Percentiles rank a stretch among this genome's conserved stretches.
These are phyloP conservation scores for Tremella yokohamensis DNA, from an alignment of 768 basidiomycete genomes.

Conservation along the genomic window DNA sequence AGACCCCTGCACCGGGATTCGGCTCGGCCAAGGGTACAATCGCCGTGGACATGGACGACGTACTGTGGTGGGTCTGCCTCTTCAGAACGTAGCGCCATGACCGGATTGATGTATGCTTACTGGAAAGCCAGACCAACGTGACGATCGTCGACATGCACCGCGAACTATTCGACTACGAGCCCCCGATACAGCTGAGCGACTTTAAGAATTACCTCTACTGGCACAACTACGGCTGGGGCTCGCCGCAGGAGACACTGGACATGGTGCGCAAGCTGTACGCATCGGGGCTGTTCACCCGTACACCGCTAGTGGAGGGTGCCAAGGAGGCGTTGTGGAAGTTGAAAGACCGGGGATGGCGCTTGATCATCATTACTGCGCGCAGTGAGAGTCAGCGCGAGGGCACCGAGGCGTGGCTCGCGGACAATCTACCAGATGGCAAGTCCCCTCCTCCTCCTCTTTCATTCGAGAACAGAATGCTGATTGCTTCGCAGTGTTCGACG, in stretches of 20 bases:
- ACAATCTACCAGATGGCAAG: conserved; percentile 61
- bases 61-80: conserved; percentile 33
- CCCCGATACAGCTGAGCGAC: conserved; percentile 39
- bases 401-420: conserved; percentile 66
- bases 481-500: conserved; percentile 42
- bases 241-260: conserved; percentile 34
- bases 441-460: neutral
- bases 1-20: neutral
- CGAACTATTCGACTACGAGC: conserved; percentile 32
- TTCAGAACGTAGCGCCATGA: neutral
- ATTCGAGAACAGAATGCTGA: neutral
- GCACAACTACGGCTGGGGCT: conserved; percentile 50
- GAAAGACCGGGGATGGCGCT: conserved; percentile 59
- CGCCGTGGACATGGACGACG: conserved; percentile 51
- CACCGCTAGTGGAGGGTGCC: conserved; percentile 62
- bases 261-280: conserved; percentile 41
- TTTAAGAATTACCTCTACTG: conserved; percentile 51
- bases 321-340: conserved; percentile 60
- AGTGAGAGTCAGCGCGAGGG: conserved; percentile 58
- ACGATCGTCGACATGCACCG: conserved; percentile 47
- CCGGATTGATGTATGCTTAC: conserved; percentile 2
- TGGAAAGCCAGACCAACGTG: conserved; percentile 37
- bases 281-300: conserved; percentile 40
- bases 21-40: conserved; percentile 34
- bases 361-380: conserved; percentile 76